Evolutionary conservation across 495 filamentous ascomycete genomes (phyloP).

Genomic region (Poronia punctata): DNA sequence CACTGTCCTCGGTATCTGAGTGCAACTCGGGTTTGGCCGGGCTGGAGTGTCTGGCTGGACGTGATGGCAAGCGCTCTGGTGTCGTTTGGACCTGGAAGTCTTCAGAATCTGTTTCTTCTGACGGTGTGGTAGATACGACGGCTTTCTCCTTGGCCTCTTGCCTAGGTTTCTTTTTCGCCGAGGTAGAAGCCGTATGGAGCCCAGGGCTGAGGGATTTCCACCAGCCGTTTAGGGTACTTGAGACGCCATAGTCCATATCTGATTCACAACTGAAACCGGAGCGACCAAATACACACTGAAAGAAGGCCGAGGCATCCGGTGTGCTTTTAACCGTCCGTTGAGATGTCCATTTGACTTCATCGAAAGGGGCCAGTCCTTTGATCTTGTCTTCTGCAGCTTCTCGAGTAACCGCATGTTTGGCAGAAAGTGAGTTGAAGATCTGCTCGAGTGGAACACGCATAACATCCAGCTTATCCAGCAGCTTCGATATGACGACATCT

Average conservation of each 20-base stretch:
- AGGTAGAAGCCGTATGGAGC: slow-evolving; percentile 7
- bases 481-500: slow-evolving; percentile 65
- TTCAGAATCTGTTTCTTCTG: slow-evolving; percentile 28
- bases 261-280: slow-evolving; percentile 20
- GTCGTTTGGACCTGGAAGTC: slow-evolving; percentile 48
- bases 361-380: slow-evolving; percentile 49
- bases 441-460: slow-evolving; percentile 59
- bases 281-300: slow-evolving; percentile 29
- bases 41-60: not conserved
- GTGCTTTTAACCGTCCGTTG: slow-evolving; percentile 25
- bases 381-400: slow-evolving; percentile 44
- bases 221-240: slow-evolving; percentile 36
- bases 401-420: slow-evolving; percentile 40
- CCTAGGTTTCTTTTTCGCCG: slow-evolving; percentile 2
- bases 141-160: slow-evolving; percentile 1
- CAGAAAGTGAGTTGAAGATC: slow-evolving; percentile 60
- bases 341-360: slow-evolving; percentile 39
- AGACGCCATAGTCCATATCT: slow-evolving; percentile 22
- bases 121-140: slow-evolving; percentile 1
- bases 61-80: slow-evolving; percentile 27
- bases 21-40: not conserved
- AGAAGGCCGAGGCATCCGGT: slow-evolving; percentile 27
- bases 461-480: slow-evolving; percentile 72
- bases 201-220: slow-evolving; percentile 37
- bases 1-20: slow-evolving; percentile 15